phyloP scores from a whole-genome alignment of 2,329 filamentous ascomycete genomes.

The Pseudogymnoascus sp. region DNA sequence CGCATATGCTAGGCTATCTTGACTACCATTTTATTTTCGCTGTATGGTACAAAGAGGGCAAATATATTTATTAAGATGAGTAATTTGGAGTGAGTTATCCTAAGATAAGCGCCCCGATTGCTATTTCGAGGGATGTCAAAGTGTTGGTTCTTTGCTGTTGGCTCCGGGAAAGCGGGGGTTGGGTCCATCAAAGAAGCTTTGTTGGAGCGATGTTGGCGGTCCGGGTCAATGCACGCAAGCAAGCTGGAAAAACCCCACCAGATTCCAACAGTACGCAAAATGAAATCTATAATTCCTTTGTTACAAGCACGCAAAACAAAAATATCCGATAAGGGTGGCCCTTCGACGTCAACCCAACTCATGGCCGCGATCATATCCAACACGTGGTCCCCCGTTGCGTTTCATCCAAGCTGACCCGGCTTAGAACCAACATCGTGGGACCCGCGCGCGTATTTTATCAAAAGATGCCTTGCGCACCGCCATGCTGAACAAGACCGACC shows the following conservation, averaged over 20 bases:
- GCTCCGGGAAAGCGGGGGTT: neutral
- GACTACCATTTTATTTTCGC: neutral
- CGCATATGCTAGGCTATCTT: conserved; percentile 1
- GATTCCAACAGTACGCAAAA: neutral
- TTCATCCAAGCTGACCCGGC: neutral
- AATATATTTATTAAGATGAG: neutral
- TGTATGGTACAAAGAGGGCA: neutral
- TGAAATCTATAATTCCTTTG: neutral
- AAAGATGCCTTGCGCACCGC: neutral
- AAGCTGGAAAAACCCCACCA: neutral
- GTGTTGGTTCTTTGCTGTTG: neutral
- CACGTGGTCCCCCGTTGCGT: neutral
- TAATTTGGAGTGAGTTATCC: neutral
- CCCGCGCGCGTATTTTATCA: neutral
- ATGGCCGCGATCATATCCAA: neutral
- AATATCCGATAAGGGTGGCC: neutral
- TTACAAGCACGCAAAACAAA: neutral
- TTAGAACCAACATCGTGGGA: neutral
- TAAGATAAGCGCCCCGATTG: neutral
- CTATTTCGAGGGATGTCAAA: neutral
- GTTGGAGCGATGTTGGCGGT: neutral
- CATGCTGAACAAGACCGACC: neutral
- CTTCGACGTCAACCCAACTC: neutral
- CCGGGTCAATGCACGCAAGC: neutral
- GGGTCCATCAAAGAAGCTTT: neutral